Evolutionary conservation across 2,329 filamentous ascomycete species (phyloP), one percentile per base, ranked within the genome.

Genomic region (Colletotrichum lindemuthianum): DNA sequence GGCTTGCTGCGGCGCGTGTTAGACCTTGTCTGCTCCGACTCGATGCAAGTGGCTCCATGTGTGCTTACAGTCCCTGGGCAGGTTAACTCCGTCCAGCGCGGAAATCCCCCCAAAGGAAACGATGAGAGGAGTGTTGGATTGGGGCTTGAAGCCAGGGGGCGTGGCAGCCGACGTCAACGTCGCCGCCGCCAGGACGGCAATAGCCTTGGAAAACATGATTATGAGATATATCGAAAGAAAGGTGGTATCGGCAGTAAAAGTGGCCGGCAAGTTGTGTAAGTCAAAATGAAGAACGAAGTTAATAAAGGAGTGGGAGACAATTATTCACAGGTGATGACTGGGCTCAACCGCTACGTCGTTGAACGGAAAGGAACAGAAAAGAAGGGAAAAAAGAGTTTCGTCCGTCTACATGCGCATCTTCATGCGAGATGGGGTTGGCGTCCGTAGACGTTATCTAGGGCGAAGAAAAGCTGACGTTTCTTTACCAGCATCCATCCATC

Each of bases 121-220:
- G n/a, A 80, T 69, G 45, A 82, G 75, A 60, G 76, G 70, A 37
- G 68, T 74, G 39, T 74, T 70, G n/a, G 74, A 72, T 13, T 71
- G 70, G 1, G 81, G 81, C 50, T 72, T 67, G 68, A 82, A 83
- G 33, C 78, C 78, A 9, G 71, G 50, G 5, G 81, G 81, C 11
- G 81, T 82, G 8, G 72, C 71, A 9, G 79, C 81, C 34, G 78
- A 70, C 24, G 73, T 71, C 43, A 72, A 59, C 39, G 76, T 72
- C 47, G 74, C 74, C 40, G 75, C 74, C 53, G 72, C 72, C 44
- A 74, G 69, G 58, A 71, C 68, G 34, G 72, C 43, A 39, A 79
- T 41, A 39, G 67, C 73, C 68, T 71, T 71, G 50, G 70, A 74
- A 39, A 75, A 56, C 75, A 80, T 78, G 64, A 70, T 72, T 63